These are phyloP conservation scores for Nigrospora oryzae DNA, from an alignment of 2,329 filamentous ascomycete species.

Conservation along the genomic window DNA sequence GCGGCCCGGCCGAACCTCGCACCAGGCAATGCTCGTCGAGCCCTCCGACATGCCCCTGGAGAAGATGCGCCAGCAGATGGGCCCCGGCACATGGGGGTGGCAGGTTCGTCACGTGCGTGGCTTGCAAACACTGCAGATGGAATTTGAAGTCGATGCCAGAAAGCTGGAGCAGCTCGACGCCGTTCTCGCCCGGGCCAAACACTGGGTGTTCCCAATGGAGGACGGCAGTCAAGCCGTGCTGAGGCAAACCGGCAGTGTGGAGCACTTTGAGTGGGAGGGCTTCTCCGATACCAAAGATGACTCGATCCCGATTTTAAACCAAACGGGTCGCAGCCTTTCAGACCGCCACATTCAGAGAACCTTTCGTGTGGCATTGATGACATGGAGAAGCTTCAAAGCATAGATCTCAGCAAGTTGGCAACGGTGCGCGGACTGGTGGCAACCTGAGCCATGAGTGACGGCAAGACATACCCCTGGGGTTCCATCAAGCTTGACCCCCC, in stretches of 20 bases:
- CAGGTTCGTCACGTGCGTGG: conserved; percentile 1
- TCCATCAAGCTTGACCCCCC: too few species aligned
- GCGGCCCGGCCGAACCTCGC: neutral
- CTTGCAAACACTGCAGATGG: conserved; percentile 4
- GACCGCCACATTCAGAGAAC: neutral
- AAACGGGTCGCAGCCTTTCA: neutral
- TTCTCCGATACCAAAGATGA: conserved; percentile 2
- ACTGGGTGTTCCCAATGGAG: conserved; percentile 4
- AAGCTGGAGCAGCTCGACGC: conserved; percentile 3
- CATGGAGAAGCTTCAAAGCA: neutral
- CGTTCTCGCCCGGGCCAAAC: conserved; percentile 1
- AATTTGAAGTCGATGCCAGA: conserved; percentile 2
- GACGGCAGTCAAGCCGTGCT: neutral
- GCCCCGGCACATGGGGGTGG: conserved; percentile 4
- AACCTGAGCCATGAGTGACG: too few species aligned
- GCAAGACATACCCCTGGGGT: too few species aligned
- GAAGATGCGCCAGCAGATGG: neutral
- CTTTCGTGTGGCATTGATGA: neutral
- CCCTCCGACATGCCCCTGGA: neutral
- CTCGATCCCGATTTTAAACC: neutral
- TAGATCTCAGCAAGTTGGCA: too few species aligned
- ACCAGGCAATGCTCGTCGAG: conserved; percentile 4
- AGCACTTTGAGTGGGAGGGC: conserved; percentile 1
- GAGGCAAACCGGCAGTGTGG: neutral
- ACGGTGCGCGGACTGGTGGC: too few species aligned